These are phyloP conservation scores for Lolium rigidum DNA, from an alignment of 176 grass and related monocot genomes.

Conservation along the genomic window DNA sequence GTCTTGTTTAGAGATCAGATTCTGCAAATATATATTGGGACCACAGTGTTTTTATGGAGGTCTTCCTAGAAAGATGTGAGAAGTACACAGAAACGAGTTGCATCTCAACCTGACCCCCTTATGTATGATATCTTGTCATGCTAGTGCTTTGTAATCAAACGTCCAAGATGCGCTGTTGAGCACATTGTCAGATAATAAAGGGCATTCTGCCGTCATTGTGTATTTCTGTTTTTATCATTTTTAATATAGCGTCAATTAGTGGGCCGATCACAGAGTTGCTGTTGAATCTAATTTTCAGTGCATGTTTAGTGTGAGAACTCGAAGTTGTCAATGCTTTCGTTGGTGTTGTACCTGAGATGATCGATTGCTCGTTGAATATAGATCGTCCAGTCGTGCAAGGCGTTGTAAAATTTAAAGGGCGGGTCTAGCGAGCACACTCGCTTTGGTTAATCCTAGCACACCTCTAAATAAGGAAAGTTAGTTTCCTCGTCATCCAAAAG, in stretches of 20 bases:
- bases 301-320: neutral
- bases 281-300: neutral
- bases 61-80: no score
- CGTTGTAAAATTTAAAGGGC: no score
- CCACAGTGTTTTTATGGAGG: slow-evolving; percentile 31
- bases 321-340: neutral
- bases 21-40: slow-evolving; percentile 19
- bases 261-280: neutral
- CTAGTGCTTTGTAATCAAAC: slow-evolving; percentile 50
- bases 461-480: no score
- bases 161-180: slow-evolving; percentile 23
- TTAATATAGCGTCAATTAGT: neutral
- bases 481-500: no score
- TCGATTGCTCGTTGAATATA: no score
- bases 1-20: slow-evolving; percentile 32
- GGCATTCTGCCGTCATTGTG: neutral
- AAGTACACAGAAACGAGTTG: slow-evolving; percentile 33
- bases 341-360: neutral
- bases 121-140: slow-evolving; percentile 45
- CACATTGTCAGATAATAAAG: slow-evolving; percentile 47
- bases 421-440: no score
- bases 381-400: no score
- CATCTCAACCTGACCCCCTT: slow-evolving; percentile 16
- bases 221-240: slow-evolving; percentile 12
- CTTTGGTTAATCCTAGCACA: no score